Percentiles rank a stretch among this genome's conserved stretches.
Conservation (phyloP, 2,329 filamentous ascomycete species). For the Cyclaneusma minus region DNA sequence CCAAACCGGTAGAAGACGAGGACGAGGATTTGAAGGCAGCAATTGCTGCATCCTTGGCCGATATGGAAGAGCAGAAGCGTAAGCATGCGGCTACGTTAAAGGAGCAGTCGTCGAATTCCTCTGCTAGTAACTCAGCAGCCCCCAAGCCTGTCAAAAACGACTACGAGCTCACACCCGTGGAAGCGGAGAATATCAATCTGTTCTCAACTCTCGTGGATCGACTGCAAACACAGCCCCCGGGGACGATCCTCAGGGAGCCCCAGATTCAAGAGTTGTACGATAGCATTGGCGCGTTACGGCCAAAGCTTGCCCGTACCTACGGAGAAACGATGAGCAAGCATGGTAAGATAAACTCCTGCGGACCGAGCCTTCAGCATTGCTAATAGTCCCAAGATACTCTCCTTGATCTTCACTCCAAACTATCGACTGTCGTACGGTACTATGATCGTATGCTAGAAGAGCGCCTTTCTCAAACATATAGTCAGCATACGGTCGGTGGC, state of each 20-base stretch:
- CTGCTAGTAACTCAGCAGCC: constrained; percentile 30
- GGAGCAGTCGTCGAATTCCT: constrained; percentile 49
- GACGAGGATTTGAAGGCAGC: constrained; percentile 88
- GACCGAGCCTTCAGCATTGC: constrained; percentile 5
- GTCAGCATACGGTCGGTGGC: constrained; percentile 56
- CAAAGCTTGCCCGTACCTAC: constrained; percentile 88
- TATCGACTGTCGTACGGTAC: constrained; percentile 91
- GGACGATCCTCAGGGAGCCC: constrained; percentile 89
- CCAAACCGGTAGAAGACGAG: constrained; percentile 57
- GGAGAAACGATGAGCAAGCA: constrained; percentile 99
- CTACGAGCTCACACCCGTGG: constrained; percentile 83
- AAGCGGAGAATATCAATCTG: constrained; percentile 94
- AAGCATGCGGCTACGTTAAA: constrained; percentile 73
- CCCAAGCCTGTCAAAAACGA: constrained; percentile 72
- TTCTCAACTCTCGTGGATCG: constrained; percentile 91
- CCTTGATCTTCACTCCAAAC: constrained; percentile 83
- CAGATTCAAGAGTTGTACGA: constrained; percentile 98
- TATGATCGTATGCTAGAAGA: constrained; percentile 98
- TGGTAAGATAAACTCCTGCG: constrained; percentile 43
- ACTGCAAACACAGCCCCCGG: constrained; percentile 84
- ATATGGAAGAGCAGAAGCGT: constrained; percentile 98
- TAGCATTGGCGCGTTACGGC: constrained; percentile 82
- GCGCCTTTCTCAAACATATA: constrained; percentile 81
- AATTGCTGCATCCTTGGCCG: constrained; percentile 83
- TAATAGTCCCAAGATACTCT: constrained; percentile 58